Conservation (phyloP, 192 early-diverging fungal genomes). For the Pilaira anomala region DNA sequence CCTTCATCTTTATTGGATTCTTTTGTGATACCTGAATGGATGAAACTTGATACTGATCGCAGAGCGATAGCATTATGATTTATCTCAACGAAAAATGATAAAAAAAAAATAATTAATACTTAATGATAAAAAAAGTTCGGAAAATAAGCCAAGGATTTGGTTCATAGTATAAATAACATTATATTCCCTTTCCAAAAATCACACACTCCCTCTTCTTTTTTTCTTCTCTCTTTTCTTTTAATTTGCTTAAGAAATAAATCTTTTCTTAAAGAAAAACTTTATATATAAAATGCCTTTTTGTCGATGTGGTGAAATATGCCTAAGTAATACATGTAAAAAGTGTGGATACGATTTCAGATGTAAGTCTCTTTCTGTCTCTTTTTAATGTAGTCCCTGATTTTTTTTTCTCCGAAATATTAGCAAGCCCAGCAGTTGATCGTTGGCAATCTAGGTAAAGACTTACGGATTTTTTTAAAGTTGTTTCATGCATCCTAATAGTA, state of each 20-base stretch:
- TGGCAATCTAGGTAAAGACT: conserved; percentile 27
- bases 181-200: too few relatives aligned
- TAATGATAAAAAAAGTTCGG: too few relatives aligned
- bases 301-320: conserved; percentile 11
- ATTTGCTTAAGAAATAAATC: neutral
- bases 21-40: conserved; percentile 7
- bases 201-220: neutral
- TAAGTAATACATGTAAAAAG: neutral
- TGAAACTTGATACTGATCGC: too few relatives aligned
- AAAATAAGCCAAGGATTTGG: too few relatives aligned
- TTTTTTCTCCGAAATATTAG: neutral
- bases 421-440: conserved; percentile 16
- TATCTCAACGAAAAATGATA: conserved; percentile 6
- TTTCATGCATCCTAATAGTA: too few relatives aligned
- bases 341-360: conserved; percentile 10
- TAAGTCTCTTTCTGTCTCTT: neutral
- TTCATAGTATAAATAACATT: too few relatives aligned
- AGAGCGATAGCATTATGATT: too few relatives aligned
- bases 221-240: neutral
- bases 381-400: too few relatives aligned
- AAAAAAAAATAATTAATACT: neutral
- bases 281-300: conserved; percentile 17
- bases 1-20: neutral
- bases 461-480: too few relatives aligned
- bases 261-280: neutral